phyloP scores from a whole-genome alignment of 805 yeast species.

The Starmera pachycereana region DNA sequence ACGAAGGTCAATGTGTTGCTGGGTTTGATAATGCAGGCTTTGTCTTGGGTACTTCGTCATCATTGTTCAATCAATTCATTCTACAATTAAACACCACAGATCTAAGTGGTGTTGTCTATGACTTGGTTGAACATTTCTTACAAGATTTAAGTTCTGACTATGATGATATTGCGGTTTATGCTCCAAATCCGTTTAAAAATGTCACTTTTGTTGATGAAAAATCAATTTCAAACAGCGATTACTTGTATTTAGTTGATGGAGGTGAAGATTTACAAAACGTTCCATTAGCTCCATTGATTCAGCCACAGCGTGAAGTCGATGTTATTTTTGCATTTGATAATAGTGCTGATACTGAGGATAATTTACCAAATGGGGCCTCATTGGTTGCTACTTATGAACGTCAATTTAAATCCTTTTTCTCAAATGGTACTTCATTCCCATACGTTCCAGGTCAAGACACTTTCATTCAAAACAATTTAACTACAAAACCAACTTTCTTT shows the following conservation, averaged over 20 bases:
- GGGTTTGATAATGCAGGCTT: slow-evolving; percentile 81
- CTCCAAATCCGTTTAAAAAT: slow-evolving; percentile 61
- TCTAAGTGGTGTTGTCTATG: slow-evolving; percentile 33
- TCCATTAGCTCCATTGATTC: slow-evolving; percentile 55
- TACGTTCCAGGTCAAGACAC: slow-evolving; percentile 65
- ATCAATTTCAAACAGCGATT: slow-evolving; percentile 28
- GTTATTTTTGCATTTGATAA: slow-evolving; percentile 58
- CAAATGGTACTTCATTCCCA: slow-evolving; percentile 60
- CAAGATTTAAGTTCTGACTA: slow-evolving; percentile 36
- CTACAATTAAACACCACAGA: slow-evolving; percentile 47
- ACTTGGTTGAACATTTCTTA: slow-evolving; percentile 37
- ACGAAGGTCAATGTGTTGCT: slow-evolving; percentile 38
- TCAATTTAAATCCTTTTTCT: slow-evolving; percentile 39
- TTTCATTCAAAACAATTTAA: slow-evolving; percentile 48
- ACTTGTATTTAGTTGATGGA: slow-evolving; percentile 55
- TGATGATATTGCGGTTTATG: slow-evolving; percentile 59
- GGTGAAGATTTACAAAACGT: slow-evolving; percentile 59
- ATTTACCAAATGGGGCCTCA: slow-evolving; percentile 64
- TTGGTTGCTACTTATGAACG: slow-evolving; percentile 45
- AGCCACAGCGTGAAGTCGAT: slow-evolving; percentile 49
- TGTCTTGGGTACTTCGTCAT: slow-evolving; percentile 73
- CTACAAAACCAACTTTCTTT: slow-evolving; percentile 66
- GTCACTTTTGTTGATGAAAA: slow-evolving; percentile 27
- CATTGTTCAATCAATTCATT: slow-evolving; percentile 63
- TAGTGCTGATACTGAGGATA: slow-evolving; percentile 48